A percentile compares a stretch with the other conserved stretches of the same genome.
phyloP scores from a whole-genome alignment of 306 rosid species.

The Mimosa pudica region DNA sequence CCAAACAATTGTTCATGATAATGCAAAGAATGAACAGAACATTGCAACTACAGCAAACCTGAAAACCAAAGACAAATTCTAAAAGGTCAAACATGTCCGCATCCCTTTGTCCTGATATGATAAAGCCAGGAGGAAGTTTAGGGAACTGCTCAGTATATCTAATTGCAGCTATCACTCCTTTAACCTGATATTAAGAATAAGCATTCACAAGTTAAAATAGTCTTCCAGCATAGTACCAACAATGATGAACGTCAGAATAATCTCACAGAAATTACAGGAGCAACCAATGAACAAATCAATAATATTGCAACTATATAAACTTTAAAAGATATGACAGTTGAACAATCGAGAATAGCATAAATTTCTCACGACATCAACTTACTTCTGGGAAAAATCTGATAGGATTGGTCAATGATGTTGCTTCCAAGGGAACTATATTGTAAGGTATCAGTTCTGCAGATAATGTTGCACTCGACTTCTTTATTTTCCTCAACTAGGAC shows the following conservation, averaged over 20 bases:
- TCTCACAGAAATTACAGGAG: slow-evolving; percentile 19
- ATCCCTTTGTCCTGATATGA: slow-evolving; percentile 70
- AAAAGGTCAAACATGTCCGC: slow-evolving; percentile 92
- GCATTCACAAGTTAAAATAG: slow-evolving; percentile 33
- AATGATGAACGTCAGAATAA: slow-evolving; percentile 17
- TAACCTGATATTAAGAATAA: slow-evolving; percentile 64
- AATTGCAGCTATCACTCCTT: slow-evolving; percentile 80
- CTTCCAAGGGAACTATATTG: slow-evolving; percentile 89
- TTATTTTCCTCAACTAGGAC: slow-evolving; percentile 68
- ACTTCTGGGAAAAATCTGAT: slow-evolving; percentile 94
- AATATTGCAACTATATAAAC: slow-evolving; percentile 22
- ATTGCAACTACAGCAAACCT: slow-evolving; percentile 57
- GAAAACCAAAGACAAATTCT: slow-evolving; percentile 89
- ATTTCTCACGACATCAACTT: slow-evolving; percentile 45
- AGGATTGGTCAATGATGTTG: slow-evolving; percentile 75
- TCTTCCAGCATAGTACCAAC: neutral
- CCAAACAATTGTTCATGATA: slow-evolving; percentile 22
- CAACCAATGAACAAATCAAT: neutral
- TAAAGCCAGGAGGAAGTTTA: slow-evolving; percentile 71
- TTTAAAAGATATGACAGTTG: neutral
- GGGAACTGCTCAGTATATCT: slow-evolving; percentile 79
- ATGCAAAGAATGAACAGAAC: slow-evolving; percentile 30
- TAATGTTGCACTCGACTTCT: slow-evolving; percentile 55
- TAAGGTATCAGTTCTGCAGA: slow-evolving; percentile 79
- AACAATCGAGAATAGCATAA: neutral